Evolutionary conservation across 495 filamentous ascomycete genomes (phyloP), one percentile per base, ranked within the genome.

Genomic region (Podospora sp.): DNA sequence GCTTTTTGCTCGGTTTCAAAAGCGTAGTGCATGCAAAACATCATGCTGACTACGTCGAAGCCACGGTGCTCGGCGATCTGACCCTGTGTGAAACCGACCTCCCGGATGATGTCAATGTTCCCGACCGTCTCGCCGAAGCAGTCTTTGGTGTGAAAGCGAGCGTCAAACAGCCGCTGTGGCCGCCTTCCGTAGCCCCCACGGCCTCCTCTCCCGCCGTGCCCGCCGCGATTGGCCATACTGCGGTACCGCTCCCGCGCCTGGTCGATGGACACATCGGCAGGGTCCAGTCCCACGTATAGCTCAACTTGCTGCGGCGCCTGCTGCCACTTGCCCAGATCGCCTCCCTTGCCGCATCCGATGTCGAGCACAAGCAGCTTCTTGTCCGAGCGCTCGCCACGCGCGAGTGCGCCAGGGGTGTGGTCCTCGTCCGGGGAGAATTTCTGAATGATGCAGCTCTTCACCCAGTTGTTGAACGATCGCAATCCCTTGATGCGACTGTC

Each of bases 1-100:
- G 94, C 89, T 76, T 97, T 96, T 6, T 84, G 84, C 77, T 98
- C 92, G 66, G 82, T 92, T 78, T 99, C 96, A 71, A 97, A 99
- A 0, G 96, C 94, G 74, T 99, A 99, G 80, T 99, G 95, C 88
- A 99, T 96, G 74, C 93, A 94, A 72, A 99, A 99, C 95, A 99
- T 99, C 85, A 96, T 97, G 64, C 90, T 91, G 57, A 99, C 94
- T 14, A 98, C 90, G 75, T 99, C 96, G 69, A 97, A 99, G 8
- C 94, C 93, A 49, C 92, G 90, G 63, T 72, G 71, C 58, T 73
- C 76, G 81, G 90, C 71, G 86, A 85, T 70, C 83, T 83, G 72
- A 65, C 83, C 80, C 75, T 81, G 71, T 70, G 97, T 92, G 67
- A 96, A 94, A 3, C 95, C 95, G 14, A 99, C 91, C 62, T 94